These are phyloP conservation scores for Dendrobium officinale DNA, from an alignment of 106 monocot species.

Conservation along the genomic window DNA sequence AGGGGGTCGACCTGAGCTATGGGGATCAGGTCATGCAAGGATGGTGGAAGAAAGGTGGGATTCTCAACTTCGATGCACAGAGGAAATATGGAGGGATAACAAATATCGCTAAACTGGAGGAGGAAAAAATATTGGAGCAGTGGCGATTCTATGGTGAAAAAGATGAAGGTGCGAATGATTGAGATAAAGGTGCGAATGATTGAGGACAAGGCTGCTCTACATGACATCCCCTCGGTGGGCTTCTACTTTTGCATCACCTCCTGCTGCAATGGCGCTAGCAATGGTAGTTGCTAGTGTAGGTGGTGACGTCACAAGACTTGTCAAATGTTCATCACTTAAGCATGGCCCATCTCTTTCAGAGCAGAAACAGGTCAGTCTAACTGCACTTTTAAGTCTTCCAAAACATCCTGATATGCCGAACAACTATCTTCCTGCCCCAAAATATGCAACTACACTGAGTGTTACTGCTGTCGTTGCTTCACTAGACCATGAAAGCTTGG, in stretches of 20 bases:
- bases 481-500: conserved; percentile 70
- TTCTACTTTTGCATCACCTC: conserved; percentile 98
- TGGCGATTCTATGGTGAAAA: too few species aligned
- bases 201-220: conserved; percentile 58
- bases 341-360: conserved; percentile 61
- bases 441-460: conserved; percentile 72
- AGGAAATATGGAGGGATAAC: too few species aligned
- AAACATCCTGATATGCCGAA: conserved; percentile 46
- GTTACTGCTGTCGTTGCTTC: conserved; percentile 85
- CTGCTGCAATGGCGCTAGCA: conserved; percentile 95
- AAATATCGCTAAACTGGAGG: too few species aligned
- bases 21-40: too few species aligned
- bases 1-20: too few species aligned
- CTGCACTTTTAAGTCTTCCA: conserved; percentile 69
- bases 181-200: too few species aligned
- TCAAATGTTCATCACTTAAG: conserved; percentile 30
- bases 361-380: conserved; percentile 39
- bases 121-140: too few species aligned
- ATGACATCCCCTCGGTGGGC: conserved; percentile 95
- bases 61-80: too few species aligned
- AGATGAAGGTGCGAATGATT: too few species aligned
- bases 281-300: conserved; percentile 98
- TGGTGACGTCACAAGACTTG: conserved; percentile 56
- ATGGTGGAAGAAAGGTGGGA: too few species aligned
- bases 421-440: conserved; percentile 42